Evolutionary conservation across 2,329 filamentous ascomycete species (phyloP).

Genomic region (Talaromyces amestolkiae): DNA sequence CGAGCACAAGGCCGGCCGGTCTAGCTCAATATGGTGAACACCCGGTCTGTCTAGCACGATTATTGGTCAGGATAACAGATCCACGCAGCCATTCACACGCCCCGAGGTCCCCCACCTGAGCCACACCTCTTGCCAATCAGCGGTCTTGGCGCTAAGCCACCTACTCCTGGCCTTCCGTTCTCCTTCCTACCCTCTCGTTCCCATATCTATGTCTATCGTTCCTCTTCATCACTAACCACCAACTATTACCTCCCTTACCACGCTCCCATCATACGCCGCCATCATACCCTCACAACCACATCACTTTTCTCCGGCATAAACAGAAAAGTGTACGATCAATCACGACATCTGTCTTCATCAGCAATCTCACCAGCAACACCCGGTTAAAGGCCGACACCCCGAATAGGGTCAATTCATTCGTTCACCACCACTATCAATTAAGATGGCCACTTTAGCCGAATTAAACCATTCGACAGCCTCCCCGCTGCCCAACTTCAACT

Average conservation of each 20-base stretch:
- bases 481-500: constrained; percentile 32
- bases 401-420: background rate
- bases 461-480: constrained; percentile 30
- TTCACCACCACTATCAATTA: constrained; percentile 1
- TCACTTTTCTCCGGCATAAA: background rate
- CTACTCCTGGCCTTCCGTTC: no score
- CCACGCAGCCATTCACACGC: background rate
- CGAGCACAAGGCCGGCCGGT: background rate
- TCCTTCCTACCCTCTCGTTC: background rate
- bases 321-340: background rate
- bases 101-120: background rate
- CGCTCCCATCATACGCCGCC: background rate
- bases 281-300: background rate
- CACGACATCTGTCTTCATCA: background rate
- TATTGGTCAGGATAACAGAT: background rate
- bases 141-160: constrained; percentile 2
- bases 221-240: background rate
- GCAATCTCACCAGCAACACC: background rate
- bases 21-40: background rate
- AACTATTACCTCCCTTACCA: background rate
- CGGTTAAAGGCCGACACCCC: background rate
- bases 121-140: constrained; percentile 6
- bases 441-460: constrained; percentile 32
- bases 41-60: background rate
- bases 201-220: background rate